Conservation (phyloP, 2,329 filamentous ascomycete genomes). For the Colletotrichum musicola region DNA sequence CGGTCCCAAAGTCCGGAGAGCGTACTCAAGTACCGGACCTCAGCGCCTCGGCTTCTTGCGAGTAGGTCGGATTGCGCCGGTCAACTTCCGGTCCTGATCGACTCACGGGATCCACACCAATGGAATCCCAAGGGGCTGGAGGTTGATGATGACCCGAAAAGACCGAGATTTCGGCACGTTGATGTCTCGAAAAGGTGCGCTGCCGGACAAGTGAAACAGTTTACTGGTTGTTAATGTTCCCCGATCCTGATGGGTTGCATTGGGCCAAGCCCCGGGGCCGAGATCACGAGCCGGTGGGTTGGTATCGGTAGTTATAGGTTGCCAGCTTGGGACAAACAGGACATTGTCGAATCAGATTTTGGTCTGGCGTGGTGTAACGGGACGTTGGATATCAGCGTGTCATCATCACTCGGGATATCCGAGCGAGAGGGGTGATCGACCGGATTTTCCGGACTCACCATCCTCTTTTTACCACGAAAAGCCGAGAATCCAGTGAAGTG, state of each 20-base stretch:
- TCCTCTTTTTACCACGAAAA: too few species aligned
- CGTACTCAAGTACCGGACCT: background rate
- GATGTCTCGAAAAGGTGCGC: conserved; percentile 17
- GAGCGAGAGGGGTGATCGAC: background rate
- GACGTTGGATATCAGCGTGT: background rate
- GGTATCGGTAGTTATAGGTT: background rate
- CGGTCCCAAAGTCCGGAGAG: background rate
- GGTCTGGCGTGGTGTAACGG: background rate
- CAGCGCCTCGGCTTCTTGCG: too few species aligned
- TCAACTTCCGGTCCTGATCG: background rate
- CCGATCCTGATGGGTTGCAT: background rate
- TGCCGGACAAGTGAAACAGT: background rate
- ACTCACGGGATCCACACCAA: background rate
- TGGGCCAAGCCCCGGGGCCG: background rate
- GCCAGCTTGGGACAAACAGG: background rate
- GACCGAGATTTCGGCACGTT: conserved; percentile 29
- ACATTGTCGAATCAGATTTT: conserved; percentile 2
- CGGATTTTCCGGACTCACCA: conserved; percentile 3
- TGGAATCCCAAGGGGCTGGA: background rate
- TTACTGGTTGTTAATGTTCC: background rate
- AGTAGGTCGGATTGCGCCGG: background rate
- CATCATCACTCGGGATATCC: background rate
- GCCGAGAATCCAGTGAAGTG: too few species aligned
- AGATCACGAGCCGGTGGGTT: background rate
- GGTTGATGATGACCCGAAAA: conserved; percentile 22